These are phyloP conservation scores for Fusarium tupiense DNA, from an alignment of 2,329 filamentous ascomycete genomes.

Conservation along the genomic window DNA sequence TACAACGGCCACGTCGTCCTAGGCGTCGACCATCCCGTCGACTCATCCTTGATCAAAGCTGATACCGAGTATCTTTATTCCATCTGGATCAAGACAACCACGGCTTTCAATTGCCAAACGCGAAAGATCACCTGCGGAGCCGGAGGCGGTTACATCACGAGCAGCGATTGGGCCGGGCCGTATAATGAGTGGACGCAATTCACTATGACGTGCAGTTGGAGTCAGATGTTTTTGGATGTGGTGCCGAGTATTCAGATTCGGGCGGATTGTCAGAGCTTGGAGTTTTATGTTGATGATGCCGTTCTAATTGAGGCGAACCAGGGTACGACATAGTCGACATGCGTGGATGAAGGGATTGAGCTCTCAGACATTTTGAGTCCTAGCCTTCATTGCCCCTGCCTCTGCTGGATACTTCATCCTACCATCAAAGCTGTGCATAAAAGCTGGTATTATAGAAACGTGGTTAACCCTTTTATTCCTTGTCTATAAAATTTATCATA, in stretches of 20 bases:
- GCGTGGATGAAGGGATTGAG: background rate
- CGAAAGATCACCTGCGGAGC: background rate
- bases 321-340: rapidly evolving
- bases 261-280: background rate
- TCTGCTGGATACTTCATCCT: no score
- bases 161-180: background rate
- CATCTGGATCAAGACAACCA: background rate
- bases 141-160: rapidly evolving
- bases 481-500: background rate
- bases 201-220: background rate
- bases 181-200: background rate
- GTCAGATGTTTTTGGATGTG: rapidly evolving
- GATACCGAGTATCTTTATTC: background rate
- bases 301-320: background rate
- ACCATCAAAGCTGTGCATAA: rapidly evolving
- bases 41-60: background rate
- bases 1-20: background rate
- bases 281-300: background rate
- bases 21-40: background rate
- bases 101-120: background rate
- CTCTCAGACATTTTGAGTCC: rapidly evolving
- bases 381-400: rapidly evolving
- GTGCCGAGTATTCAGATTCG: background rate
- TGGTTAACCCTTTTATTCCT: background rate
- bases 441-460: rapidly evolving